Percentiles rank a stretch among this genome's conserved stretches.
Conservation (phyloP, 306 rosid species). For the Malus asiatica region DNA sequence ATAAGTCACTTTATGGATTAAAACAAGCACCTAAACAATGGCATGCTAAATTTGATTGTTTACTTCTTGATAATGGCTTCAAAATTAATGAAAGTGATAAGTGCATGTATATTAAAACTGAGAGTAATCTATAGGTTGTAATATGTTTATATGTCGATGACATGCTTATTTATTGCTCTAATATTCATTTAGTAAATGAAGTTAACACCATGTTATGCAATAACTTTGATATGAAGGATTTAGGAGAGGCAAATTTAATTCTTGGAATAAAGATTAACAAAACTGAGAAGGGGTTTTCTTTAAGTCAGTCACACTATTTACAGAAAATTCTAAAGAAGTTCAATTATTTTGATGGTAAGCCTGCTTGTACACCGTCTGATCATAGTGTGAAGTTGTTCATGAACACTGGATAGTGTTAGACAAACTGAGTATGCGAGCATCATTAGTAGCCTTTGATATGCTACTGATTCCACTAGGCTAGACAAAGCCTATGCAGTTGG, state of each 20-base stretch:
- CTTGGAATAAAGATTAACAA: not conserved
- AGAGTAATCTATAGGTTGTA: not conserved
- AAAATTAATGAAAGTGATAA: not conserved
- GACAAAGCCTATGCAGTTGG: not conserved
- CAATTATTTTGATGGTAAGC: not conserved
- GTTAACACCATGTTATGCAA: not conserved
- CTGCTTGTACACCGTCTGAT: not conserved
- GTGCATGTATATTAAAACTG: not conserved
- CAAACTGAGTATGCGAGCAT: not conserved
- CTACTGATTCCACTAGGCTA: not conserved
- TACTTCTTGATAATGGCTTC: not conserved
- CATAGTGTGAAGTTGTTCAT: not conserved
- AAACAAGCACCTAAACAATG: too few species aligned
- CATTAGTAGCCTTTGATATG: not conserved
- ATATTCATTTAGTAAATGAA: not conserved
- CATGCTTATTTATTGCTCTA: not conserved
- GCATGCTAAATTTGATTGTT: too few species aligned
- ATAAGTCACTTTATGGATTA: too few species aligned
- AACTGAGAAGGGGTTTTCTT: not conserved
- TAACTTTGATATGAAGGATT: too few species aligned
- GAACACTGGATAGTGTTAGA: not conserved
- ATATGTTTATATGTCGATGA: not conserved
- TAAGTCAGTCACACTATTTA: not conserved
- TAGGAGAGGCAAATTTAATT: not conserved
- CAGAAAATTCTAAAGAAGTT: not conserved